Conservation (phyloP, 768 basidiomycete genomes). For the Lentinula detonsa region DNA sequence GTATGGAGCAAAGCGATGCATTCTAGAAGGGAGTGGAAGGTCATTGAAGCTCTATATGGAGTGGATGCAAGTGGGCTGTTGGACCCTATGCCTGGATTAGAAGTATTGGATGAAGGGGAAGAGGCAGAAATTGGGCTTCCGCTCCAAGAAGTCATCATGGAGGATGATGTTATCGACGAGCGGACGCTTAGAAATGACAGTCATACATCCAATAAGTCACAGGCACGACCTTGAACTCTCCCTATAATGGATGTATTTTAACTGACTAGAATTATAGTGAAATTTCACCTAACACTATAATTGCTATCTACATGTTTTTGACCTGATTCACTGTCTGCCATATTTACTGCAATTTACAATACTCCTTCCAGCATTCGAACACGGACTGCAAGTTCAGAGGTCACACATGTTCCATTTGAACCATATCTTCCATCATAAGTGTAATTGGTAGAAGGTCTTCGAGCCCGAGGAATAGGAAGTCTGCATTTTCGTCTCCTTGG, state of each 20-base stretch:
- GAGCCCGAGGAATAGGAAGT: slow-evolving; percentile 45
- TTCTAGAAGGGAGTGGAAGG: slow-evolving; percentile 31
- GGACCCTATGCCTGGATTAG: slow-evolving; percentile 35
- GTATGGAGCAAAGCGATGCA: slow-evolving; percentile 5
- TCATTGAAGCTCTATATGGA: slow-evolving; percentile 50
- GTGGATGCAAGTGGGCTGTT: slow-evolving; percentile 23
- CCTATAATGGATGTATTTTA: background rate
- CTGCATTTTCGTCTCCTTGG: slow-evolving; percentile 15
- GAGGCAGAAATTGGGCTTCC: slow-evolving; percentile 3
- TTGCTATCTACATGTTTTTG: background rate
- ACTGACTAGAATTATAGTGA: background rate
- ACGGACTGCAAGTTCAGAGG: background rate
- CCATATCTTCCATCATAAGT: background rate
- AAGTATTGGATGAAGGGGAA: slow-evolving; percentile 34
- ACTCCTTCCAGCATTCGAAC: background rate
- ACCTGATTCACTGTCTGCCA: too few species aligned
- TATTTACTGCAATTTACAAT: too few species aligned
- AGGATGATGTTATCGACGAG: background rate
- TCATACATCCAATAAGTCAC: background rate
- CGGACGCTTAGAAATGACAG: background rate
- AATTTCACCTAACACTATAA: background rate
- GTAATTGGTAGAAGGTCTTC: slow-evolving; percentile 4
- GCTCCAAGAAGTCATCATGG: background rate
- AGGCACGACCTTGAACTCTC: background rate
- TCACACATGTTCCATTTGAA: too few species aligned